phyloP scores from a whole-genome alignment of 163 green algal species.

The Coccomyxa subellipsoidea region DNA sequence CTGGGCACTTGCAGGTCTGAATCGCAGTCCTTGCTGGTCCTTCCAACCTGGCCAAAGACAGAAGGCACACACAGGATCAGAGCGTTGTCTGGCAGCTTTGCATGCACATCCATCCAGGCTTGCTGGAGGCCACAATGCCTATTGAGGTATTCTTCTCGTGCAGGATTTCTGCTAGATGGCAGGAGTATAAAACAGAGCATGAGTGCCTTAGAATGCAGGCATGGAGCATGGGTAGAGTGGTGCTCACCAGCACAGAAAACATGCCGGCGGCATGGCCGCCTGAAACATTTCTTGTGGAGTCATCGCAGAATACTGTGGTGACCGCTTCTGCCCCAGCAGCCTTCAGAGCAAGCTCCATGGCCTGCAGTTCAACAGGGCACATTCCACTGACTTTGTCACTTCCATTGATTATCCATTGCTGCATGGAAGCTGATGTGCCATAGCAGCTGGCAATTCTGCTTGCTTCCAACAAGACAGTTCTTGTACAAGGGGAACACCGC shows the following conservation, averaged over 20 bases:
- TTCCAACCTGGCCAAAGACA: not conserved
- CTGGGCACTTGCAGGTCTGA: not conserved
- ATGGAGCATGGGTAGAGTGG: no score
- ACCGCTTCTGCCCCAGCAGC: conserved; percentile 13
- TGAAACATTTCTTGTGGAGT: conserved; percentile 60
- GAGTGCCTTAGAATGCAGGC: no score
- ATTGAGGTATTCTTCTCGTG: not conserved
- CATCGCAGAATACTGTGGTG: conserved; percentile 57
- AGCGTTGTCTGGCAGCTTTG: not conserved
- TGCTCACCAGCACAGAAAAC: conserved; percentile 56
- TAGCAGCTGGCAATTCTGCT: not conserved
- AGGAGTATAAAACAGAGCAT: not conserved
- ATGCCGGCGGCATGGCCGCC: conserved; percentile 45
- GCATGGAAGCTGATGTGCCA: not conserved
- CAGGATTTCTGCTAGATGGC: not conserved
- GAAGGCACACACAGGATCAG: not conserved
- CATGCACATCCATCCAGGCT: not conserved
- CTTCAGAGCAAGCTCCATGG: conserved; percentile 45
- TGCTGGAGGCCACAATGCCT: not conserved
- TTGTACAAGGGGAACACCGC: no score
- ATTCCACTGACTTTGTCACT: not conserved
- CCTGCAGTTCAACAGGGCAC: conserved; percentile 14
- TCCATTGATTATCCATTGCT: not conserved
- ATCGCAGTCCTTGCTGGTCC: not conserved
- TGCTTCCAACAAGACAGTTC: not conserved